Evolutionary conservation across 495 filamentous ascomycete species (phyloP), one percentile per base, ranked within the genome.

Genomic region (Pyrenula massariospora): DNA sequence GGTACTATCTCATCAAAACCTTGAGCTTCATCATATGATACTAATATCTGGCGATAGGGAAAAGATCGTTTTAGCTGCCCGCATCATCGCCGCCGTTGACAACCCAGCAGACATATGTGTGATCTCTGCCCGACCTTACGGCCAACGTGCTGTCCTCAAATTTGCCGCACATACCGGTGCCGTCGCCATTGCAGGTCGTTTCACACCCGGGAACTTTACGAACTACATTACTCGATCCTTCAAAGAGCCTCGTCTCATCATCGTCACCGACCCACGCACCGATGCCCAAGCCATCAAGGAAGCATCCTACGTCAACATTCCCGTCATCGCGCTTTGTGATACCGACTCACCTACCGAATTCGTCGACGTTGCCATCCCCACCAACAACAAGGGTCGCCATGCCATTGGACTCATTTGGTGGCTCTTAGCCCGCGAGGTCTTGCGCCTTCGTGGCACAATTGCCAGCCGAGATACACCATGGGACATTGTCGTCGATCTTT

Each of bases 201-300:
- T 98, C 85, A 98, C 93, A 69, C 93, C 93, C 68, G 93, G 93
- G 83, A 96, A 94, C 75, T 98, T 98, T 87, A 98, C 93, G 83
- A 98, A 98, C 81, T 98, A 98, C 88, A 98, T 96, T 85, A 98
- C 93, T 73, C 94, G 93, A 70, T 96, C 93, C 66, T 98, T 98
- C 88, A 97, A 96, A 86, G 93, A 98, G 80, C 93, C 93, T 69
- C 94, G 93, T 72, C 84, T 98, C 65, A 97, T 98, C 82, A 84
- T 98, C 73, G 93, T 98, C 70, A 98, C 93, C 74, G 93, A 98
- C 73, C 93, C 93, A 66, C 94, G 94, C 78, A 98, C 94, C 79
- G 93, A 98, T 65, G 87, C 94, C 68, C 93, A 98, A 83, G 93
- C 93, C 68, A 97, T 98, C 85, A 97, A 97, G 84, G 93, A 98